Evolutionary conservation across 2,329 filamentous ascomycete species (phyloP), one percentile per base, ranked within the genome.

Genomic region (Gaeumannomyces tritici): DNA sequence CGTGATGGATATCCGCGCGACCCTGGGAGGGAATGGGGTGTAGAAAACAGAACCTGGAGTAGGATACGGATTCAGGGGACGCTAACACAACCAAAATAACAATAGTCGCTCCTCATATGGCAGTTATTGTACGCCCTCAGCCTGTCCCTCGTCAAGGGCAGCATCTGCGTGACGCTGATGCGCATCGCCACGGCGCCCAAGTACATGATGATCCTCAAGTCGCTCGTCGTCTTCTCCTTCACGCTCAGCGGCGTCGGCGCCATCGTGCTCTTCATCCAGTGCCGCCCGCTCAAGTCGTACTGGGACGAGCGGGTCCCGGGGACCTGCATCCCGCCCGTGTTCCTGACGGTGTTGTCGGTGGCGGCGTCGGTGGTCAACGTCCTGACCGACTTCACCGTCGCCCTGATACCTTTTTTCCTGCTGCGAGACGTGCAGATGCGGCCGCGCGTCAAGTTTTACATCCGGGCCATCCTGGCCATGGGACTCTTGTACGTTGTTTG

Each of bases 291-390:
- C 26, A 63, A 70, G 42, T 62, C 68, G 9, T 67, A 69, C 0
- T 71, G 69, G 70, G 64, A 67, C 2, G 64, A 65, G 29, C 55
- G 60, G 0, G 60, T 63, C 0, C 21, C 56, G 3, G 70, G 67
- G 0, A 59, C 42, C 15, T 73, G 70, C 63, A 67, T 71, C 3
- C 63, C 69, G 24, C 58, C 63, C 4, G 61, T 55, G 0, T 63
- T 67, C 47, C 66, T 65, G 9, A 69, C 63, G 1, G 69, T 71
- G 55, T 69, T 72, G 65, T 70, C 67, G 0, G 72, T 70, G 1
- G 69, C 69, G 21, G 69, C 70, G 12, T 73, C 70, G 0, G 64
- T 66, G 2, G 63, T 66, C 21, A 73, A 74, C 28, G 70, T 74
- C 1, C 27, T 71, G 1, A 73, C 71, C 0, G 72, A 74, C 33